phyloP scores from a whole-genome alignment of 331 rosid genomes.

The Acacia concinna region DNA sequence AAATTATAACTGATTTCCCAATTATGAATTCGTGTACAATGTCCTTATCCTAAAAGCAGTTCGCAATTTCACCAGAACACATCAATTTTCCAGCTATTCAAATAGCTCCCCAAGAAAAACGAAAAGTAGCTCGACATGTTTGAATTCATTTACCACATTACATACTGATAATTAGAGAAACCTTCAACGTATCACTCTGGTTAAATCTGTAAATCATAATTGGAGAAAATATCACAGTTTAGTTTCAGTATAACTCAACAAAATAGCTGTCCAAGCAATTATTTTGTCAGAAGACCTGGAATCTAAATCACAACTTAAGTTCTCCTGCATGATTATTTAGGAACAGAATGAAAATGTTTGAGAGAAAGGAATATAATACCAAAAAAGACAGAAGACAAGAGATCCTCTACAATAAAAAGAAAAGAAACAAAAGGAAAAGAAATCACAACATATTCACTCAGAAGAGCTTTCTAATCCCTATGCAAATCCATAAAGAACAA shows the following conservation, averaged over 20 bases:
- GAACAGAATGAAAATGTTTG: not conserved
- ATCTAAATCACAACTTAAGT: not conserved
- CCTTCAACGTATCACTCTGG: not conserved
- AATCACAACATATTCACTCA: not conserved
- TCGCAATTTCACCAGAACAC: not conserved
- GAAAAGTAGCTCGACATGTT: not conserved
- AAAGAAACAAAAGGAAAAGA: not conserved
- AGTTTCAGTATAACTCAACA: not conserved
- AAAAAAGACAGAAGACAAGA: not conserved
- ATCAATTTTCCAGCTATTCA: conserved; percentile 5
- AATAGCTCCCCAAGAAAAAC: not conserved
- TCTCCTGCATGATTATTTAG: not conserved
- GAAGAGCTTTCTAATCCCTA: not conserved
- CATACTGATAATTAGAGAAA: not conserved
- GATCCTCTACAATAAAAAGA: not conserved
- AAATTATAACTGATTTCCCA: not conserved
- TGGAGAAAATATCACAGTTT: not conserved
- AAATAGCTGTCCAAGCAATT: not conserved
- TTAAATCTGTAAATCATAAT: conserved; percentile 1
- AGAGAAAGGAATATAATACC: not conserved
- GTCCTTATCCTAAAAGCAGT: conserved; percentile 12
- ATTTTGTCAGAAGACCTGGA: not conserved
- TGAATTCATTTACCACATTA: not conserved
- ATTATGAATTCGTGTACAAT: not conserved
- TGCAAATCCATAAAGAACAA: not conserved